Evolutionary conservation across 129 eudicot genomes (phyloP), one percentile per base, ranked within the genome.

Genomic region (Arctium lappa): DNA sequence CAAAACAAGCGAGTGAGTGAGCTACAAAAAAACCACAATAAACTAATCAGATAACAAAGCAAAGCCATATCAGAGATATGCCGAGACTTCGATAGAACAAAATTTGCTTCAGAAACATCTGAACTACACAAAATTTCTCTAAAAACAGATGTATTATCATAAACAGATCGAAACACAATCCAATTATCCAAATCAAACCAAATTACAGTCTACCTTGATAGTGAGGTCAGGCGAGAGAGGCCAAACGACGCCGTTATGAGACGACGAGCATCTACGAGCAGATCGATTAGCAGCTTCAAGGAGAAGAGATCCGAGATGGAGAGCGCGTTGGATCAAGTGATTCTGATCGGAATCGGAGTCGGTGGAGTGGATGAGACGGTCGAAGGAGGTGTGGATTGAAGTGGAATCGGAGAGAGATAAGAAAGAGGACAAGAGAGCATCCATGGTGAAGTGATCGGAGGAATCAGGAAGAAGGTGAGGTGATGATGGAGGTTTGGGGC

Each of bases 181-280:
- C 22, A 73, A 62, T 63, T 8, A 16, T 53, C 22, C 22, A 73
- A 62, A 72, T 8, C 12, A 44, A 31, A 33, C 63, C 50, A 18
- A 34, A 32, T 15, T 0, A 13, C 18, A 15, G 6, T 42, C 56
- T 69, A 91, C 98, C 80, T 91, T 94, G 76, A 90, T 83, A 13
- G 98, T 94, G 78, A 94, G 91, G 80, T 94, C 97, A 44, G 93
- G 87, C 3, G 94, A 86, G 37, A 94, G 89, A 4, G 97, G 92
- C 98, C 98, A 94, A 68, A 83, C 91, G 78, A 77, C 75, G 36
- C 84, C 91, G 89, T 94, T 94, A 78, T 94, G 97, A 50, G 63
- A 15, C 16, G 92, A 86, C 1, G 90, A 90, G 73, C 88, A 89
- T 73, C 85, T 92, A 56, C 97, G 81, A 36, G 94, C 88, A 36